Base-by-base conservation (phyloP, 2,329 filamentous ascomycete genomes). In the Trichoderma hamatum region DNA sequence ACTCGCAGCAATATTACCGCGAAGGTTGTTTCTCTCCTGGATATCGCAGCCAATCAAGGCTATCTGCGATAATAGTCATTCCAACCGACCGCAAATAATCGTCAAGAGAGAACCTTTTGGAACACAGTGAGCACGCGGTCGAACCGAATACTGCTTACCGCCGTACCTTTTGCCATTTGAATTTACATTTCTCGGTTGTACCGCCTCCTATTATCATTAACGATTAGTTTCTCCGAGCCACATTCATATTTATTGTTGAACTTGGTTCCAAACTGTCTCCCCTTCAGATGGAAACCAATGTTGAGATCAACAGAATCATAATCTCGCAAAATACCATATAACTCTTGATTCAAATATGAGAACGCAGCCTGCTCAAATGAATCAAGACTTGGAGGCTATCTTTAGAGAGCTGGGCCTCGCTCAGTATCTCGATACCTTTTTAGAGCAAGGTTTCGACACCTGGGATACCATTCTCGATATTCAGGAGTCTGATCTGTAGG, bases 391-490 rank as follows among this genome's bases (percentile, higher is more conserved):
- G 75, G 86, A 84, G 73, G 80, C 84, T 46, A 86, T 90, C 73
- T 89, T 95, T 77, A 85, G 87, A 80, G 90, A 92, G 84, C 84
- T 95, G 84, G 92, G 92, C 77, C 85, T 96, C 78, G 84, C 88
- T 81, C 91, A 94, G 80, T 95, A 96, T 81, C 86, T 92, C 70
- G 85, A 90, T 73, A 81, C 84, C 68, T 92, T 96, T 74, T 78
- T 92, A 54, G 88, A 92, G 65, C 92, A 95, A 79, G 92, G 92
- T 3, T 96, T 96, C 78, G 92, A 96, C 78, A 89, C 89, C 13
- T 95, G 92, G 92, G 91, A 93, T 39, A 94, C 90, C 1, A 89
- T 95, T 67, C 83, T 94, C 62, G 92, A 95, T 76, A 94, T 96
- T 66, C 93, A 92, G 70, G 92, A 95, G 79, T 92, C 91, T 28